Percentiles rank a stretch among this genome's conserved stretches.
Evolutionary conservation across 768 basidiomycete species (phyloP).

Genomic region (Clavulina sp.): DNA sequence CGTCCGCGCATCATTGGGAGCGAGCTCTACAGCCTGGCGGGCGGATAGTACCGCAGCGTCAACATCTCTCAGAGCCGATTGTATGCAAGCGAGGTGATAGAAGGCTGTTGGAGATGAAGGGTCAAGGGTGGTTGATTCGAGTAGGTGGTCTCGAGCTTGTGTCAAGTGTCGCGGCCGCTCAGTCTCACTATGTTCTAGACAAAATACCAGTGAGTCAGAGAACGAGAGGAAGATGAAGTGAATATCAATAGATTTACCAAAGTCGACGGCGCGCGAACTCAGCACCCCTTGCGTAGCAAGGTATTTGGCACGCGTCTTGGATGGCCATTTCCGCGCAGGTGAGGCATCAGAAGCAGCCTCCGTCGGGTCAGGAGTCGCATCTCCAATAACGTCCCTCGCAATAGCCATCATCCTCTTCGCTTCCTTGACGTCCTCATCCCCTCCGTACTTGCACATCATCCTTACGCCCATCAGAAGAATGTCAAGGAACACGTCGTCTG

Average conservation of each 20-base stretch:
- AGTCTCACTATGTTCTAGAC: slow-evolving; percentile 44
- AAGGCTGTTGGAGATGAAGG: slow-evolving; percentile 25
- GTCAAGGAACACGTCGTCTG: slow-evolving; percentile 54
- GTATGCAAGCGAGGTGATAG: slow-evolving; percentile 70
- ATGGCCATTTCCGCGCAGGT: slow-evolving; percentile 4
- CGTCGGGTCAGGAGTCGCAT: neutral
- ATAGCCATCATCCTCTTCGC: slow-evolving; percentile 42
- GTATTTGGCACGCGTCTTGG: slow-evolving; percentile 15
- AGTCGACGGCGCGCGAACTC: slow-evolving; percentile 45
- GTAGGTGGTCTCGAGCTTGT: slow-evolving; percentile 20
- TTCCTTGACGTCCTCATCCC: slow-evolving; percentile 28
- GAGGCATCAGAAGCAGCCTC: slow-evolving; percentile 5
- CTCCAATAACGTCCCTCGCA: slow-evolving; percentile 25
- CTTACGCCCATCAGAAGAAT: slow-evolving; percentile 60
- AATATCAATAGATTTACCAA: slow-evolving; percentile 33
- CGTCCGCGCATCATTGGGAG: slow-evolving; percentile 41
- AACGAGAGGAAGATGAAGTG: neutral
- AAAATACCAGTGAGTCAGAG: neutral
- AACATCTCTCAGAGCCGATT: slow-evolving; percentile 48
- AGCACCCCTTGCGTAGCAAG: slow-evolving; percentile 39
- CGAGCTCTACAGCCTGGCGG: slow-evolving; percentile 53
- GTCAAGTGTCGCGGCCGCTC: slow-evolving; percentile 42
- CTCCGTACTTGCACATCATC: slow-evolving; percentile 40
- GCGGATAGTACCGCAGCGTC: slow-evolving; percentile 50
- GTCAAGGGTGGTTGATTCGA: slow-evolving; percentile 16